Evolutionary conservation across 176 grass and related monocot genomes (phyloP).

Genomic region (Cenchrus purpureus): DNA sequence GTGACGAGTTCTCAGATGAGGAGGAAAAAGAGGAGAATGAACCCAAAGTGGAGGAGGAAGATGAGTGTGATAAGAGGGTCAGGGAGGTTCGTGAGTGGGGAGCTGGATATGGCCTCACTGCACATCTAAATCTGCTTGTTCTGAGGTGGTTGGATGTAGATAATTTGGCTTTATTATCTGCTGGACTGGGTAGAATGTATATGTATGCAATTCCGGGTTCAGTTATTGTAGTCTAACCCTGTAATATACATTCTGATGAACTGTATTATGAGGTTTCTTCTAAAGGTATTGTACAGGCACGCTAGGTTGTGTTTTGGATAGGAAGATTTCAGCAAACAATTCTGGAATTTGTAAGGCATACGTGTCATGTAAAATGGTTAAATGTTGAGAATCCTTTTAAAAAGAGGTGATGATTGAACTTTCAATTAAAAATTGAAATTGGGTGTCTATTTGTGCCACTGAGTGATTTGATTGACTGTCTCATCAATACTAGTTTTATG

Average conservation of each 20-base stretch:
- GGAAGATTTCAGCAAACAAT: conserved; percentile 5
- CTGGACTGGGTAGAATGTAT: conserved; percentile 37
- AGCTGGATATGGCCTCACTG: conserved; percentile 44
- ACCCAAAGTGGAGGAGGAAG: conserved; percentile 48
- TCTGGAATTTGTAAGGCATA: not conserved
- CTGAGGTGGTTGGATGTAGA: conserved; percentile 20
- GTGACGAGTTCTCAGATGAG: conserved; percentile 39
- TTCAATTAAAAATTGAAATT: not conserved
- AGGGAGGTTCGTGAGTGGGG: conserved; percentile 52
- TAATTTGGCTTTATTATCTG: conserved; percentile 38
- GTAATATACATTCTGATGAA: conserved; percentile 35
- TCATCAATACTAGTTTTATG: not conserved
- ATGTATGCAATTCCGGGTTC: conserved; percentile 31
- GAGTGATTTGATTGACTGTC: not conserved
- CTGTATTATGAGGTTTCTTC: conserved; percentile 28
- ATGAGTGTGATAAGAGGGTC: conserved; percentile 61
- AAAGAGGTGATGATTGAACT: not conserved
- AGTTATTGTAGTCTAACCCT: conserved; percentile 4
- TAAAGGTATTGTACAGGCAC: conserved; percentile 27
- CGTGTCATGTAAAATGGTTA: not conserved
- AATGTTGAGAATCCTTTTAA: not conserved
- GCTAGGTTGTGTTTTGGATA: conserved; percentile 32
- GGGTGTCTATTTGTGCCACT: not conserved
- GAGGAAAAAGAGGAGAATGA: conserved; percentile 38
- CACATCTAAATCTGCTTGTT: conserved; percentile 34